Base-by-base conservation (phyloP, 768 basidiomycete genomes). In the Cystofilobasidium ferigula region DNA sequence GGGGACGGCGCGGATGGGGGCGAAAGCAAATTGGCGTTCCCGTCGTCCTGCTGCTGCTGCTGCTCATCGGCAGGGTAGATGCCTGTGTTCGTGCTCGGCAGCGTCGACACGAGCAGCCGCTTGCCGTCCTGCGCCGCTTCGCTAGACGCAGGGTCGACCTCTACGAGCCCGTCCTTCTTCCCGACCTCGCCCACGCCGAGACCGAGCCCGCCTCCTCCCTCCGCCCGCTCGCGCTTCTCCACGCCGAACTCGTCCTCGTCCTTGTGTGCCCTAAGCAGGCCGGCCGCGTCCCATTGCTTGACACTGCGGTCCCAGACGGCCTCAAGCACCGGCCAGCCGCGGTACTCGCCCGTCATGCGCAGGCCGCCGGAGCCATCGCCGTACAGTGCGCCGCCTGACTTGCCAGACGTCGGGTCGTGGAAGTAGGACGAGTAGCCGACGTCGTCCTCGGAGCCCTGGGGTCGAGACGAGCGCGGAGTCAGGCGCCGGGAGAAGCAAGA, bases 291-390 rank as follows among this genome's bases (percentile, higher is more conserved):
- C 92, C 93, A 97, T 74, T 84, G 84, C 73, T 86, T 82, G 57
- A 91, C 80, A 76, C 90, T 91, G 70, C 82, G 81, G 77, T 95
- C 93, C 57, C 89, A 92, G 86, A 87, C 88, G 18, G 91, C 93
- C 75, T 97, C 92, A 66, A 95, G 76, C 8, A 91, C 87, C 73
- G 81, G 88, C 92, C 91, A 95, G 8, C 93, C 91, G 74, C 83
- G 82, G 73, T 95, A 95, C 72, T 90, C 86, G 35, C 90, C 93
- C 5, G 82, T 81, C 71, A 93, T 77, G 48, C 86, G 82, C 71
- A 95, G 73, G 4, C 86, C 87, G 59, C 82, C 83, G 30, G 84
- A 84, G 13, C 81, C 76, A 28, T 87, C 85, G 14, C 82, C 81
- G 70, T 87, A 88, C 5, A 85, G 86, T 7, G 68, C 86, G 26